A percentile compares a stretch with the other conserved stretches of the same genome.
Evolutionary conservation across 495 filamentous ascomycete genomes (phyloP).

Genomic region (Haplographium delicatum): DNA sequence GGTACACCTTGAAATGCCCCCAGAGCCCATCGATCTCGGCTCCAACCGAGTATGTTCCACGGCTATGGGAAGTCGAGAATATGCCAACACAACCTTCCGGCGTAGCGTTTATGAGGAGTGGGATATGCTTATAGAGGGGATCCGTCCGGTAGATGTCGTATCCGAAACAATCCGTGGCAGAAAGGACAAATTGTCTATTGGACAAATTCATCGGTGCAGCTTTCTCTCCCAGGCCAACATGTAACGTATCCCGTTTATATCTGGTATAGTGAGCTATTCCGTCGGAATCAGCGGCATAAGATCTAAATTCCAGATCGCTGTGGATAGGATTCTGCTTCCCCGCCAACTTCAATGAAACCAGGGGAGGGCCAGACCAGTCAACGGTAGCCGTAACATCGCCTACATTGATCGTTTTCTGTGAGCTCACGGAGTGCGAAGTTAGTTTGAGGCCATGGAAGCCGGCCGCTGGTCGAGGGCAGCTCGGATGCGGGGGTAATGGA

Average conservation of each 20-base stretch:
- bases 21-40: conserved; percentile 65
- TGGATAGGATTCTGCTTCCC: conserved; percentile 46
- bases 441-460: conserved; percentile 27
- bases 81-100: conserved; percentile 56
- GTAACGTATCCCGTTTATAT: conserved; percentile 51
- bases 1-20: conserved; percentile 66
- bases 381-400: conserved; percentile 45
- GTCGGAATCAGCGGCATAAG: conserved; percentile 52
- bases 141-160: conserved; percentile 67
- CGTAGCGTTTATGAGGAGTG: conserved; percentile 59
- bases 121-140: conserved; percentile 69
- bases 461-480: conserved; percentile 41
- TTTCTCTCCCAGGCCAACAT: conserved; percentile 67
- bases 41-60: conserved; percentile 61
- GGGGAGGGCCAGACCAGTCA: conserved; percentile 49
- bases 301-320: conserved; percentile 54
- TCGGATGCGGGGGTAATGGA: conserved; percentile 55
- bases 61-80: conserved; percentile 58
- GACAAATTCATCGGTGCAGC: conserved; percentile 66
- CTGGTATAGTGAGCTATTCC: conserved; percentile 57
- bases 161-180: conserved; percentile 63
- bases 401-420: conserved; percentile 38
- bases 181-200: conserved; percentile 57
- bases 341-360: conserved; percentile 50
- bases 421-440: conserved; percentile 25